Conservation (phyloP, 2,329 filamentous ascomycete genomes). For the Diaporthe ampelina region DNA sequence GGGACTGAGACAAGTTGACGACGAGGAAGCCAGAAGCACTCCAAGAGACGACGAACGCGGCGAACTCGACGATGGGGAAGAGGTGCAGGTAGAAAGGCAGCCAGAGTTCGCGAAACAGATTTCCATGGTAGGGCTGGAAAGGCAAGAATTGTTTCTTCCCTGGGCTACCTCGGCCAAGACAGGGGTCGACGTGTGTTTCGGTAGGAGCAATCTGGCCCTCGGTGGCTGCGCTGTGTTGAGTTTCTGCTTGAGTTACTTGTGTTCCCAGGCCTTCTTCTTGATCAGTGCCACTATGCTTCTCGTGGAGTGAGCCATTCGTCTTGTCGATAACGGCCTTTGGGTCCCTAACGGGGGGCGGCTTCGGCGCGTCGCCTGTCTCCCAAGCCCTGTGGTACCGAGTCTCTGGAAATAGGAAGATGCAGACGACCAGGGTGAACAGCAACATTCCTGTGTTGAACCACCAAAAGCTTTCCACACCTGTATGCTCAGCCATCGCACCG, state of each 20-base stretch:
- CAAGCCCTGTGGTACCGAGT: conserved; percentile 69
- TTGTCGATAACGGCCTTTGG: conserved; percentile 42
- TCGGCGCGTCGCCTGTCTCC: conserved; percentile 45
- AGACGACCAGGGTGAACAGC: conserved; percentile 62
- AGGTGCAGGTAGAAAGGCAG: conserved; percentile 73
- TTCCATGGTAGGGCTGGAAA: conserved; percentile 63
- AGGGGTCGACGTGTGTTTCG: conserved; percentile 62
- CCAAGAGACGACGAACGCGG: conserved; percentile 73
- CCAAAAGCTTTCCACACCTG: conserved; percentile 75
- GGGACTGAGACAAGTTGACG: conserved; percentile 70
- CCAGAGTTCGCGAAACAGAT: conserved; percentile 68
- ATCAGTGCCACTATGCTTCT: conserved; percentile 33
- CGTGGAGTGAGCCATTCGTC: conserved; percentile 14
- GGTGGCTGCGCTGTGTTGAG: conserved; percentile 1
- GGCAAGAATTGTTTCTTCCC: conserved; percentile 67
- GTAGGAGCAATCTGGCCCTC: conserved; percentile 18
- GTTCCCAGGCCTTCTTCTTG: conserved; percentile 15
- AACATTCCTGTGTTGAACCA: conserved; percentile 74
- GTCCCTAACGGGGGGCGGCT: conserved; percentile 31
- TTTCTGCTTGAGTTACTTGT: conserved; percentile 8
- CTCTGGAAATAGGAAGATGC: conserved; percentile 73
- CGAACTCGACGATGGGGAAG: conserved; percentile 74
- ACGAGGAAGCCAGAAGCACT: conserved; percentile 58
- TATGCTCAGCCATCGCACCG: conserved; percentile 70
- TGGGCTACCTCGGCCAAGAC: conserved; percentile 68